A percentile compares a stretch with the other conserved stretches of the same genome.
Evolutionary conservation across 352 stramenopile species (phyloP).

Genomic region (Achlya hypogyna): DNA sequence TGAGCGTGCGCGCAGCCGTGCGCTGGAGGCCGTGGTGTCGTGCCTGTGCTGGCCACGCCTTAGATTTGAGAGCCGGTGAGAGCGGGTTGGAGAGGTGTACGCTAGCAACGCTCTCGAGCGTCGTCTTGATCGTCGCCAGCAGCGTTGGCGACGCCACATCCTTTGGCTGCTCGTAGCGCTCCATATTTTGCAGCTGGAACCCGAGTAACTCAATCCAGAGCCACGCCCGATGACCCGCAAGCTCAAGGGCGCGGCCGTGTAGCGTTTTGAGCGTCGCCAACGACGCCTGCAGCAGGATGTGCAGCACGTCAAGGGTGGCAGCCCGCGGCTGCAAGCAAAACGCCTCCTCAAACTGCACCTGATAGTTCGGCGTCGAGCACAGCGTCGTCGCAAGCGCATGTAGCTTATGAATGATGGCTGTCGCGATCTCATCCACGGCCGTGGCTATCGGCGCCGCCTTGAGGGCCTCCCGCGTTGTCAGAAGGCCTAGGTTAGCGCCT

Average conservation of each 20-base stretch:
- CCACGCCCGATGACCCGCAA: neutral
- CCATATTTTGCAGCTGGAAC: neutral
- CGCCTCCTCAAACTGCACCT: constrained; percentile 56
- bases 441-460: neutral
- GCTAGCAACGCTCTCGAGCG: constrained; percentile 39
- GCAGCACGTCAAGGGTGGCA: constrained; percentile 38
- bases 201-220: neutral
- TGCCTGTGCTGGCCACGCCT: constrained; percentile 22
- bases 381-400: neutral
- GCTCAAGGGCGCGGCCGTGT: neutral
- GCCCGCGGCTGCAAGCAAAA: constrained; percentile 57
- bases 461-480: neutral
- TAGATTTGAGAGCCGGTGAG: constrained; percentile 3
- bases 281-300: constrained; percentile 36
- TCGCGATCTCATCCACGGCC: constrained; percentile 24
- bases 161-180: neutral
- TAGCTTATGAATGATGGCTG: constrained; percentile 20
- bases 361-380: neutral
- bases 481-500: neutral
- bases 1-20: constrained; percentile 53
- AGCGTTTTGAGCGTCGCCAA: neutral
- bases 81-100: constrained; percentile 6
- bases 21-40: constrained; percentile 30
- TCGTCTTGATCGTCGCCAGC: neutral
- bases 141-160: neutral